phyloP scores from a whole-genome alignment of 345 rosid species.

The Syzygium grande region DNA sequence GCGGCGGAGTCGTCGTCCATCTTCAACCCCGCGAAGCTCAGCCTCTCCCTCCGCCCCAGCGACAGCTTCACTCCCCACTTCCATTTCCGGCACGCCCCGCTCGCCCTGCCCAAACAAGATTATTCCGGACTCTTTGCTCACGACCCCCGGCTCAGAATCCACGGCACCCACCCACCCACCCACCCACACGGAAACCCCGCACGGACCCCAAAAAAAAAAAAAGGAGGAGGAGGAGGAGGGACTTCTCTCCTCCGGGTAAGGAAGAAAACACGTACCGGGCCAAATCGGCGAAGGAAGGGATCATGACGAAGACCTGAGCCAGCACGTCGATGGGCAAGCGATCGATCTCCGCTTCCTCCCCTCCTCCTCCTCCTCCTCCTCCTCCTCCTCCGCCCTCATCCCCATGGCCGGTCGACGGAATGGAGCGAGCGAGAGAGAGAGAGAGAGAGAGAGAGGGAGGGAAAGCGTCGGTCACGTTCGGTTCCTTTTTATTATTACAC shows the following conservation, averaged over 20 bases:
- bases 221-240: background rate
- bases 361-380: conserved; percentile 26
- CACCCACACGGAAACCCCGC: background rate
- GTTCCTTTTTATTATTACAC: rapidly evolving
- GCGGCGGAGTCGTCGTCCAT: conserved; percentile 80
- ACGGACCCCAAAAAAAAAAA: no score
- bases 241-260: no score
- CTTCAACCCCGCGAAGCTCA: conserved; percentile 78
- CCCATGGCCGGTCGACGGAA: background rate
- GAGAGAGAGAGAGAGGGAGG: background rate
- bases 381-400: background rate
- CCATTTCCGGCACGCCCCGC: conserved; percentile 86
- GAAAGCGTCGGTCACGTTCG: background rate
- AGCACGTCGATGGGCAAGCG: conserved; percentile 64
- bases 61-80: conserved; percentile 79
- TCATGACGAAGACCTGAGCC: conserved; percentile 53
- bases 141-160: background rate
- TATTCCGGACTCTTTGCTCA: no score
- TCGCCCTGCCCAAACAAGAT: conserved; percentile 54
- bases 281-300: conserved; percentile 75
- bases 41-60: conserved; percentile 45
- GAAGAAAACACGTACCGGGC: conserved; percentile 40
- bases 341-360: conserved; percentile 64
- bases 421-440: background rate
- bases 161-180: background rate